Percentiles rank a stretch among this genome's conserved stretches.
phyloP scores from a whole-genome alignment of 1,139 yeast species.

The Pichia sp. region DNA sequence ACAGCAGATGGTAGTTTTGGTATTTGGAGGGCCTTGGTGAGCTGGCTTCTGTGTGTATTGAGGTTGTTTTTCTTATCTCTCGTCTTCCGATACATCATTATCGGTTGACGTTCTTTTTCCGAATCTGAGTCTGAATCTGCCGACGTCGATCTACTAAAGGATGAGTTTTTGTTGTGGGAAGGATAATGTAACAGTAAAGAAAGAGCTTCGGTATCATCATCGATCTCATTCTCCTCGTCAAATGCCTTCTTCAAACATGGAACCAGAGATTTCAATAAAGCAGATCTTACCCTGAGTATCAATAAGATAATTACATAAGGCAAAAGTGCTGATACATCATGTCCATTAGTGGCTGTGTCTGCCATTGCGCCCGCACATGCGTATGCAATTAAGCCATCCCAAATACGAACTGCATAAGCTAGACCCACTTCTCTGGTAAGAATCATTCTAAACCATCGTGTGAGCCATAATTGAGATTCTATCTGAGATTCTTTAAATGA shows the following conservation, averaged over 20 bases:
- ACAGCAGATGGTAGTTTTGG: slow-evolving; percentile 14
- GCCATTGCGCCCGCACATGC: slow-evolving; percentile 21
- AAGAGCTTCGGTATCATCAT: slow-evolving; percentile 59
- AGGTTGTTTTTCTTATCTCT: neutral
- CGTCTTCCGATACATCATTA: slow-evolving; percentile 9
- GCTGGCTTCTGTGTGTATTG: neutral
- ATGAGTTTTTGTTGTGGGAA: slow-evolving; percentile 16
- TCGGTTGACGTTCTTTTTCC: neutral
- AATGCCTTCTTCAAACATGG: slow-evolving; percentile 2
- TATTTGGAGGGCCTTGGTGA: neutral
- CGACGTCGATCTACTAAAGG: neutral
- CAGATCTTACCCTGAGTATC: slow-evolving; percentile 45
- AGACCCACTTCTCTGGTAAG: slow-evolving; percentile 58
- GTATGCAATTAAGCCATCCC: slow-evolving; percentile 56
- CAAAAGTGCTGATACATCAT: slow-evolving; percentile 38
- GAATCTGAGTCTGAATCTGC: slow-evolving; percentile 3
- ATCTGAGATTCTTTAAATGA: slow-evolving; percentile 35
- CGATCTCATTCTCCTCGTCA: neutral
- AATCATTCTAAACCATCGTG: slow-evolving; percentile 57
- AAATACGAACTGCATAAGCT: slow-evolving; percentile 41
- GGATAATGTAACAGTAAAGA: slow-evolving; percentile 60
- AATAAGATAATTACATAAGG: slow-evolving; percentile 50
- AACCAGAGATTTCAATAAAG: slow-evolving; percentile 8
- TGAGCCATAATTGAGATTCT: slow-evolving; percentile 64
- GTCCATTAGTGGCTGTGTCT: slow-evolving; percentile 9